Percentiles rank a stretch among this genome's conserved stretches.
phyloP scores from a whole-genome alignment of 768 basidiomycete species.

The Suillus weaverae region DNA sequence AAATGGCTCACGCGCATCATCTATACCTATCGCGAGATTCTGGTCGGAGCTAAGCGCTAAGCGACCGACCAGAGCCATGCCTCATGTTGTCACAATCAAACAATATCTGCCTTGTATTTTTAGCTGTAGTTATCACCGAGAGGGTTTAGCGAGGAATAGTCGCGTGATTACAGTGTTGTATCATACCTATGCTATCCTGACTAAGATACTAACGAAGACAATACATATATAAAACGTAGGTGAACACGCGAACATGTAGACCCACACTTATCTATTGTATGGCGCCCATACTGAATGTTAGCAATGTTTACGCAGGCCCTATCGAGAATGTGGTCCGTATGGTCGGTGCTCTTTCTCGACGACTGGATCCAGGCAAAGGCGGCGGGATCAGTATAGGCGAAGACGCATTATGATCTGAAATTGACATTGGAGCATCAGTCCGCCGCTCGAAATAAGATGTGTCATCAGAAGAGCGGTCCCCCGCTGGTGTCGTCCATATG shows the following conservation, averaged over 20 bases:
- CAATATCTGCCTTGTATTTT: neutral
- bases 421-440: constrained; percentile 15
- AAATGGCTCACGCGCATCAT: too few relatives aligned
- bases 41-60: too few relatives aligned
- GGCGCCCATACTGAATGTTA: too few relatives aligned
- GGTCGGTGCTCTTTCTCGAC: constrained; percentile 1
- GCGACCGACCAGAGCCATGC: neutral
- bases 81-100: neutral
- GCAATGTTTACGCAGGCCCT: neutral
- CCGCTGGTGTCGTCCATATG: constrained; percentile 59
- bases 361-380: neutral
- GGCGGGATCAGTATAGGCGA: neutral
- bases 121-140: neutral
- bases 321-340: constrained; percentile 4
- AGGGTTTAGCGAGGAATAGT: neutral
- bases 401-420: neutral
- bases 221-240: neutral
- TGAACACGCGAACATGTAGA: neutral
- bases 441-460: constrained; percentile 25
- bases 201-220: neutral
- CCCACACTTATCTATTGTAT: neutral
- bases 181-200: neutral
- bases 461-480: constrained; percentile 24
- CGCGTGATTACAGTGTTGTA: neutral
- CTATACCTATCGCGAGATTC: too few relatives aligned